Conservation (phyloP, 352 stramenopile genomes). For the Phytophthora kernoviae region DNA sequence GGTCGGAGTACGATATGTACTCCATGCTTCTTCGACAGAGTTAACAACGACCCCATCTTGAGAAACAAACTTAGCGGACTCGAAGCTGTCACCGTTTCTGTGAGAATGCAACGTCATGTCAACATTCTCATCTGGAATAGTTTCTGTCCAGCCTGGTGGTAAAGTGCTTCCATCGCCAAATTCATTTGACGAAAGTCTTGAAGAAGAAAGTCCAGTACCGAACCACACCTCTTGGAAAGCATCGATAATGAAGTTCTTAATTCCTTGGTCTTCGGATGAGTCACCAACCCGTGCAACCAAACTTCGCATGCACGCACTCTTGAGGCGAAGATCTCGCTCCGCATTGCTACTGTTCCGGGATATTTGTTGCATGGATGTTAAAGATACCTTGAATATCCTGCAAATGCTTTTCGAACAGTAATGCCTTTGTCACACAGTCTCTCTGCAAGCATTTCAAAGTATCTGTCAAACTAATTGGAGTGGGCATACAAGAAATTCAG, state of each 20-base stretch:
- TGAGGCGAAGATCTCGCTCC: slow-evolving; percentile 45
- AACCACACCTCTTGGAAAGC: slow-evolving; percentile 91
- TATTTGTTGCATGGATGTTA: slow-evolving; percentile 22
- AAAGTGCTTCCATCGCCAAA: slow-evolving; percentile 48
- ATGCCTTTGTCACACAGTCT: slow-evolving; percentile 83
- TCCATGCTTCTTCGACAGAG: slow-evolving; percentile 71
- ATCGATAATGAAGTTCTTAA: slow-evolving; percentile 90
- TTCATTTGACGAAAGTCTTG: slow-evolving; percentile 42
- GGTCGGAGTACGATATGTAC: slow-evolving; percentile 48
- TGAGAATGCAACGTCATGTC: slow-evolving; percentile 1
- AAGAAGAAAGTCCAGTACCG: slow-evolving; percentile 55
- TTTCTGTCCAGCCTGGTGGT: slow-evolving; percentile 58
- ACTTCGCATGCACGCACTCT: slow-evolving; percentile 73
- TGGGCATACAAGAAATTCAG: background rate
- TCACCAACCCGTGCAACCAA: slow-evolving; percentile 83
- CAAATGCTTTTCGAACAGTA: slow-evolving; percentile 88
- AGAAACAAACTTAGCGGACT: slow-evolving; percentile 49
- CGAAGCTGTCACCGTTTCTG: background rate
- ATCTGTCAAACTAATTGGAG: slow-evolving; percentile 69
- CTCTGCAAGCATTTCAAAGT: slow-evolving; percentile 77
- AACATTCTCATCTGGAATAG: slow-evolving; percentile 17
- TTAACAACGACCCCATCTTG: slow-evolving; percentile 52
- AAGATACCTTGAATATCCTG: slow-evolving; percentile 74
- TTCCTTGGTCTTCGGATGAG: slow-evolving; percentile 59
- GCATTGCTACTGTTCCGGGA: background rate